Conservation (phyloP, 495 filamentous ascomycete genomes). For the Neurospora sp. region DNA sequence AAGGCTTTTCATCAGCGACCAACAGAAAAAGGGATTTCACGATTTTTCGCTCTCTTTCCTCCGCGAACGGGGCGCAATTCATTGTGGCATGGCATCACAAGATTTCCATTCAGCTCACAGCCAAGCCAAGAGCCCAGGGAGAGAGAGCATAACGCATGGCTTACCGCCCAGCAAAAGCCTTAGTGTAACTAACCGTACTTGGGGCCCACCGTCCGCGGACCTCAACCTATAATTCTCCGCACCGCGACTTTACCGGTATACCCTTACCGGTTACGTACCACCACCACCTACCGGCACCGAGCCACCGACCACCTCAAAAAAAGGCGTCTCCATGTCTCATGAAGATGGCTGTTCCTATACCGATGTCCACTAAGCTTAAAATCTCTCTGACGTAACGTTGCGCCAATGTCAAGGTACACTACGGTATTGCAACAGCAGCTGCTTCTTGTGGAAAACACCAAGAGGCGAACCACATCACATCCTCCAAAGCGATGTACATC, state of each 20-base stretch:
- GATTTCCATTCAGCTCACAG: neutral
- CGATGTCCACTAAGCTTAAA: neutral
- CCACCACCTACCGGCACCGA: constrained; percentile 46
- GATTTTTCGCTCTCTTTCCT: neutral
- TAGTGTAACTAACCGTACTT: neutral
- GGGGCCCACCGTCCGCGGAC: neutral
- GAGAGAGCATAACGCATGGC: neutral
- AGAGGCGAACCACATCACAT: neutral
- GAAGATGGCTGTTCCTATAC: constrained; percentile 19
- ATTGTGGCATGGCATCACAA: neutral
- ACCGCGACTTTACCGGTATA: neutral
- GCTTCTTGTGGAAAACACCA: neutral
- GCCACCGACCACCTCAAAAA: constrained; percentile 20
- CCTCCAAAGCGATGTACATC: neutral
- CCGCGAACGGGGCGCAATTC: neutral
- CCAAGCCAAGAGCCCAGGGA: neutral
- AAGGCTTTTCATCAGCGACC: neutral
- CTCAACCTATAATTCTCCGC: neutral
- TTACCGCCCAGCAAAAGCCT: neutral
- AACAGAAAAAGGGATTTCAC: neutral
- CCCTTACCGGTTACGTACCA: constrained; percentile 10
- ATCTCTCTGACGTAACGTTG: constrained; percentile 20
- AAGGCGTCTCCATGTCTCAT: constrained; percentile 27
- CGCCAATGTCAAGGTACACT: constrained; percentile 5
- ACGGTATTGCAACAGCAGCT: neutral